Evolutionary conservation across 768 basidiomycete genomes (phyloP).

Genomic region (Calvatia gigantea): DNA sequence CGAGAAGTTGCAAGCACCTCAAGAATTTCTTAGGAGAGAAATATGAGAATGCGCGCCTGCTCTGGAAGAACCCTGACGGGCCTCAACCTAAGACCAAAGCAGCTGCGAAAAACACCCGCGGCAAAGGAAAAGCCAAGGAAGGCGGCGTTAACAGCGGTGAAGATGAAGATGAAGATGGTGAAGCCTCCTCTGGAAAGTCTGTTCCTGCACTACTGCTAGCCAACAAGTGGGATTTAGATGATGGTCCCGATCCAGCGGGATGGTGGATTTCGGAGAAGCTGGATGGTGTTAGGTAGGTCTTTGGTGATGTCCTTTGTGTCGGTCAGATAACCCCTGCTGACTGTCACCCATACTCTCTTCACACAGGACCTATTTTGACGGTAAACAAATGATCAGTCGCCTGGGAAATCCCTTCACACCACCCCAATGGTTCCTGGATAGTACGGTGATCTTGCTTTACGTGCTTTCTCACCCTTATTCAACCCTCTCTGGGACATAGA

Average conservation of each 20-base stretch:
- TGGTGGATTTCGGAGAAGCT: conserved; percentile 65
- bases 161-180: conserved; percentile 27
- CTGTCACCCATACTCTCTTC: not conserved
- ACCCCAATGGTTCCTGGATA: conserved; percentile 54
- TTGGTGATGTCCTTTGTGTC: not conserved
- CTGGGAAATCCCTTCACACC: conserved; percentile 57
- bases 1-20: conserved; percentile 38
- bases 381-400: conserved; percentile 49
- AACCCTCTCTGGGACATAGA: conserved; percentile 26
- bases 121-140: conserved; percentile 22
- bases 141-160: conserved; percentile 31
- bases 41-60: conserved; percentile 35
- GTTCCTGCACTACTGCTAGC: conserved; percentile 49
- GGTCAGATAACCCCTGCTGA: not conserved
- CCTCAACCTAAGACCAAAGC: conserved; percentile 14
- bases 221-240: conserved; percentile 54
- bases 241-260: conserved; percentile 48
- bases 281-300: conserved; percentile 56
- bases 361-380: conserved; percentile 51
- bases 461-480: not conserved
- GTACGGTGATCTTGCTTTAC: conserved; percentile 26
- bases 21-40: conserved; percentile 30
- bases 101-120: conserved; percentile 19
- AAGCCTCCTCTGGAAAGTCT: conserved; percentile 24
- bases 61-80: conserved; percentile 33